Base-by-base conservation (phyloP, 768 basidiomycete species). In the Leccinellum rugosiceps region DNA sequence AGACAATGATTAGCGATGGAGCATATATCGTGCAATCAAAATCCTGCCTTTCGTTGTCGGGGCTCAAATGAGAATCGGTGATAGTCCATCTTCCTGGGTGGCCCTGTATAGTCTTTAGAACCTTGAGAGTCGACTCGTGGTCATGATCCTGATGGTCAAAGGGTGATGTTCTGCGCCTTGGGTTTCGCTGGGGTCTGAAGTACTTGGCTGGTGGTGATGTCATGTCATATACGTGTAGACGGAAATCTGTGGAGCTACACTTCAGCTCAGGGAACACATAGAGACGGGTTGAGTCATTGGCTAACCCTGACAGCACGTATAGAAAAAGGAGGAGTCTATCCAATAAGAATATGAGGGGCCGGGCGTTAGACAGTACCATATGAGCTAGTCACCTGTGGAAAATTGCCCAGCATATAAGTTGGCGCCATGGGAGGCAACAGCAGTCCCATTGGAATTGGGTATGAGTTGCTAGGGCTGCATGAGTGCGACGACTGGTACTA, bases 61-160 rank as follows among this genome's bases (percentile, higher is more conserved):
- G 86, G 58, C 92, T 94, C 19, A 94, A 77, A 72, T 97, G 92
- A 21, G 90, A 90, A 73, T 98, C 97, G 7, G 94, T 98, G 56
- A 98, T 91, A 0, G 95, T 97, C 95, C 94, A 98, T 34, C 83
- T 78, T 0, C 91, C 91, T 15, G 83, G 79, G 32, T 82, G 76
- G 1, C 91, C 95, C 66, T 85, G 80, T 47, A 96, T 88, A 1
- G 83, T 85, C 68, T 92, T 82, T 50, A 78, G 72, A 19, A 77
- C 68, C 50, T 77, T 78, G 66, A 83, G 75, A 7, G 77, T 79
- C 6, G 79, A 80, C 45, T 73, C 68, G 52, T 86, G 83, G 31
- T 78, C 77, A 74, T 60, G 63, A 6, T 68, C 72, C 34, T 62
- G 68, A 28, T 72, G 63, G 34, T 73, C 60, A 52, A 64, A 59